A percentile compares a stretch with the other conserved stretches of the same genome.
phyloP scores from a whole-genome alignment of 1,284 basidiomycete species.

The Irpex rosettiformis region DNA sequence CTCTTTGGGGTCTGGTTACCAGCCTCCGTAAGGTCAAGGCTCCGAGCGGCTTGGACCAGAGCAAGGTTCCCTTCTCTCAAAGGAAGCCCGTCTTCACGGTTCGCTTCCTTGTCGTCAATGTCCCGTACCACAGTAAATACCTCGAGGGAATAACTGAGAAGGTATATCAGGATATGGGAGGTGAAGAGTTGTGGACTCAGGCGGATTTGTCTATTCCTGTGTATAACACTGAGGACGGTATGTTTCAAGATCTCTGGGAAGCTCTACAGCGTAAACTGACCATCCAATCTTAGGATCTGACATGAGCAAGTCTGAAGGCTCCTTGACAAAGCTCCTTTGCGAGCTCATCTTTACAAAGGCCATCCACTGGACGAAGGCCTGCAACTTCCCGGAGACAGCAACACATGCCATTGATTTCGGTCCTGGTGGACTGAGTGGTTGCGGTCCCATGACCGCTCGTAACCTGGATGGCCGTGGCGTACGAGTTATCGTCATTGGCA shows the following conservation, averaged over 20 bases:
- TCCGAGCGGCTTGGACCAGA: constrained; percentile 86
- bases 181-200: constrained; percentile 79
- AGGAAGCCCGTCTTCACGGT: constrained; percentile 92
- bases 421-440: constrained; percentile 90
- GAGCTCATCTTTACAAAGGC: constrained; percentile 92
- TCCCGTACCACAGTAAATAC: constrained; percentile 94
- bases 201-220: constrained; percentile 81
- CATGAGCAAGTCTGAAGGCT: constrained; percentile 61
- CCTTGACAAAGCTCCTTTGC: constrained; percentile 80
- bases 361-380: constrained; percentile 92
- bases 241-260: no score
- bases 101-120: constrained; percentile 91
- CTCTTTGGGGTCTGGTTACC: constrained; percentile 92
- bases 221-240: constrained; percentile 90
- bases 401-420: constrained; percentile 98
- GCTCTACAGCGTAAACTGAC: no score
- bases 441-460: constrained; percentile 86
- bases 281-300: constrained; percentile 83
- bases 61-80: constrained; percentile 91
- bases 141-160: constrained; percentile 76
- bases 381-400: constrained; percentile 82
- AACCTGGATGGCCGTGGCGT: constrained; percentile 94
- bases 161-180: constrained; percentile 69
- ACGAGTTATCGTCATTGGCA: constrained; percentile 82
- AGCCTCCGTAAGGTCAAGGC: constrained; percentile 89